Base-by-base conservation (phyloP, 805 yeast species). In the Saturnispora ahearnii region DNA sequence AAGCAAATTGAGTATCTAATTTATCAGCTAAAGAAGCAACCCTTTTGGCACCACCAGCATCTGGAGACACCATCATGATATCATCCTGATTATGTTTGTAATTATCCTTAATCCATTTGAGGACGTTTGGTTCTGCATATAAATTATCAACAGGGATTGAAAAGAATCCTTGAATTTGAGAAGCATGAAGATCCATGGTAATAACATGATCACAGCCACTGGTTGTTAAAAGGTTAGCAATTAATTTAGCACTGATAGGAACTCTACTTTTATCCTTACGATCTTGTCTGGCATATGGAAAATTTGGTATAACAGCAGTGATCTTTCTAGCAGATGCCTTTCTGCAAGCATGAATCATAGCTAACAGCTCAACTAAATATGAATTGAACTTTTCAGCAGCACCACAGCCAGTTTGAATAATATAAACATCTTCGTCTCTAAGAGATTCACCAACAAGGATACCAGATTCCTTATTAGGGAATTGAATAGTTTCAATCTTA, bases 1-100 rank as follows among this genome's bases (percentile, higher is more conserved):
- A 78, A 0, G 99, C 98, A 69, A 91, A 91, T 64, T 85, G 88
- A 58, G 91, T 76, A 60, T 93, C 98, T 56, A 93, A 73, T 59
- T 85, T 80, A 62, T 91, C 98, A 12, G 98, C 98, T 46, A 91
- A 72, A 5, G 90, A 82, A 2, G 98, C 98, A 28, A 90, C 99
- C 57, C 99, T 78, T 68, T 91, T 91, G 49, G 98, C 98, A 52
- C 99, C 99, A 59, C 99, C 99, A 3, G 99, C 99, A 70, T 91
- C 99, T 3, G 99, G 99, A 4, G 96, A 88, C 11, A 91, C 95
- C 49, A 91, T 79, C 47, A 89, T 87, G 9, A 89, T 76, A 47
- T 77, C 70, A 54, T 72, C 68, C 55, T 77, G 74, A 31, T 36
- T 36, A 15, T 36, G 7, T 22, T 36, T 36, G 24, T 51, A 54